Evolutionary conservation across 352 stramenopile genomes (phyloP), one percentile per base, ranked within the genome.

Genomic region (Aphanomyces euteiches): DNA sequence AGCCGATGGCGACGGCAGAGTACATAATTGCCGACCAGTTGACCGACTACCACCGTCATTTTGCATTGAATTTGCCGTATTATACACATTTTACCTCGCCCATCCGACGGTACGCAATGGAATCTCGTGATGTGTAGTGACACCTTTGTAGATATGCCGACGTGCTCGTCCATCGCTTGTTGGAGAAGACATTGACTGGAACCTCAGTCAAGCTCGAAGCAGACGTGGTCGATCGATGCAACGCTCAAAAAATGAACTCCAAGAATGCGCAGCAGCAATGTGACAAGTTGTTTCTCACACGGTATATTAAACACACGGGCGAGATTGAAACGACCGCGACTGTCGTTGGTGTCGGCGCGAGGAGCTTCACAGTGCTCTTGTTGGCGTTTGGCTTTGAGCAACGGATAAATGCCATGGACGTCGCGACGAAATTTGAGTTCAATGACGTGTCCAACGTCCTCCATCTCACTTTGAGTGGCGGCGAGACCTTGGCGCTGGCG

Each of bases 1-100:
- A 92, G 59, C 95, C 95, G 0, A 98, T 99, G 94, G 89, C 93
- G 74, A 90, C 90, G 10, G 97, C 97, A 6, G 83, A 97, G 72
- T 99, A 99, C 73, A 78, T 58, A 17, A 43, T 68, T 34, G 59
- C n/a, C 8, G 56, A 68, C 15, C 10, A 6, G 5, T 75, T 92
- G 53, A 82, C 95, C 4, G 79, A 84, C 17, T 83, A 86, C 7
- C 98, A 94, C 92, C 77, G 85, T 12, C 97, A 99, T 79, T 99
- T 98, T 74, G 97, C 94, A 7, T 77, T 99, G 37, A 98, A 98
- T 70, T 98, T 98, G 67, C 95, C 94, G 7, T 98, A 98, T 79
- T 99, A 99, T 74, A 98, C 96, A 34, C 96, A 99, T 74, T 99
- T 99, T 70, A 99, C 96, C n/a, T 97, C 85, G 19, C 96, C 96